Evolutionary conservation across 306 rosid species (phyloP).

Genomic region (Arachis stenosperma): DNA sequence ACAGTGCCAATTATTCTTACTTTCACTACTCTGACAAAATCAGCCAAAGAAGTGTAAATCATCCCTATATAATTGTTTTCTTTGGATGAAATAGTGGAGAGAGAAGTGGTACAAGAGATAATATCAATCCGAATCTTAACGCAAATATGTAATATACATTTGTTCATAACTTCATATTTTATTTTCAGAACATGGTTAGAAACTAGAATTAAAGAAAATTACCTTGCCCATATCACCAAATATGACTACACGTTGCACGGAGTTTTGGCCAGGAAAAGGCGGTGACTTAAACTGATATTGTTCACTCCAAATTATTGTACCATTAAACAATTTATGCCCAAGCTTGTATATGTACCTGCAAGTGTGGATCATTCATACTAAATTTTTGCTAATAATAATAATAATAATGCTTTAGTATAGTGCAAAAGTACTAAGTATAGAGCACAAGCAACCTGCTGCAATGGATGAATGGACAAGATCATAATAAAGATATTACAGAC

Average conservation of each 20-base stretch:
- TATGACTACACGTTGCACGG: constrained; percentile 79
- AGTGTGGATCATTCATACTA: constrained; percentile 14
- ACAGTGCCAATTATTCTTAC: not conserved
- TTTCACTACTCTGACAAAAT: constrained; percentile 1
- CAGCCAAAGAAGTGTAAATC: not conserved
- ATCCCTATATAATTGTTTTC: not conserved
- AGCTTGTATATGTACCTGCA: constrained; percentile 77
- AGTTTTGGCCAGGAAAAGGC: constrained; percentile 96
- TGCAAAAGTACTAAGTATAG: not conserved
- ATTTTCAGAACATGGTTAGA: constrained; percentile 15
- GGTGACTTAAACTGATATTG: constrained; percentile 76
- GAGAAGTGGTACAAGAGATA: constrained; percentile 25
- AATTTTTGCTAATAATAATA: constrained; percentile 27
- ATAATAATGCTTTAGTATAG: not conserved
- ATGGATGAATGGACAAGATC: not conserved
- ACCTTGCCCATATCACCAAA: constrained; percentile 99
- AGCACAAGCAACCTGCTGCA: not conserved
- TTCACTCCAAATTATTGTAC: constrained; percentile 70
- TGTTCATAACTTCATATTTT: not conserved
- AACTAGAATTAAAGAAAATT: constrained; percentile 31
- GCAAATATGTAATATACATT: not conserved
- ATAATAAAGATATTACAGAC: not conserved
- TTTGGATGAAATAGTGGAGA: constrained; percentile 1
- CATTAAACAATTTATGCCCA: constrained; percentile 72
- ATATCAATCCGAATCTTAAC: not conserved